phyloP scores from a whole-genome alignment of 2,329 filamentous ascomycete genomes.

The Claviceps maximensis region DNA sequence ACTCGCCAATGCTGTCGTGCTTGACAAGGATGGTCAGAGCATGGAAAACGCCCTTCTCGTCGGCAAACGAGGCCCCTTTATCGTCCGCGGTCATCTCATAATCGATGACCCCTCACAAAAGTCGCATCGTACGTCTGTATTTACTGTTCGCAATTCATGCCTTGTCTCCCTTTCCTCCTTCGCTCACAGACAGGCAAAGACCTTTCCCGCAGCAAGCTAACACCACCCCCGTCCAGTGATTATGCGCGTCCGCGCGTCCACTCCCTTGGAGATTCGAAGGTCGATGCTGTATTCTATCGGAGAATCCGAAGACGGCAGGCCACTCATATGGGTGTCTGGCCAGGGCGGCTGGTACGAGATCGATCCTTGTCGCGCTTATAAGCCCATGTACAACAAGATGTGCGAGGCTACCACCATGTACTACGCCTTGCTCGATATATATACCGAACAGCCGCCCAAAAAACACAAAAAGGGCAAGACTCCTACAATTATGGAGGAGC shows the following conservation, averaged over 20 bases:
- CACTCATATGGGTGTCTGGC: conserved; percentile 48
- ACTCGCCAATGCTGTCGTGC: conserved; percentile 47
- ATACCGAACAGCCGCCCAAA: conserved; percentile 24
- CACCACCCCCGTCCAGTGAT: conserved; percentile 14
- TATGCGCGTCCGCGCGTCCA: conserved; percentile 17
- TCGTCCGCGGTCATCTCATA: conserved; percentile 45
- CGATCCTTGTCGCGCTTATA: conserved; percentile 43
- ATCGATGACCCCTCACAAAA: conserved; percentile 30
- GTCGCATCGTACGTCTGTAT: conserved; percentile 21
- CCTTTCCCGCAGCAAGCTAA: not conserved
- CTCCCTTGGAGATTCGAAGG: conserved; percentile 40
- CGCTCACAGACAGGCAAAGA: no score
- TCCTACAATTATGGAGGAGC: conserved; percentile 17
- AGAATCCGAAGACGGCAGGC: conserved; percentile 31
- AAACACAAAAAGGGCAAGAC: conserved; percentile 16
- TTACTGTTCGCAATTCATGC: not conserved
- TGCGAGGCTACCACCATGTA: conserved; percentile 50
- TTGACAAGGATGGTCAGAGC: conserved; percentile 37
- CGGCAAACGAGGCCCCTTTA: conserved; percentile 45
- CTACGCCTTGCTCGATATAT: conserved; percentile 47
- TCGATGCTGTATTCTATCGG: conserved; percentile 40
- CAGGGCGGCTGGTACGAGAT: conserved; percentile 57
- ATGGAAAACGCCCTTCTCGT: conserved; percentile 49
- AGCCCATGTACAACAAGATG: conserved; percentile 43
- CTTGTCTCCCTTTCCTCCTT: not conserved